Evolutionary conservation across 108 stramenopile genomes (phyloP).

Genomic region (Schizochytrium sp.): DNA sequence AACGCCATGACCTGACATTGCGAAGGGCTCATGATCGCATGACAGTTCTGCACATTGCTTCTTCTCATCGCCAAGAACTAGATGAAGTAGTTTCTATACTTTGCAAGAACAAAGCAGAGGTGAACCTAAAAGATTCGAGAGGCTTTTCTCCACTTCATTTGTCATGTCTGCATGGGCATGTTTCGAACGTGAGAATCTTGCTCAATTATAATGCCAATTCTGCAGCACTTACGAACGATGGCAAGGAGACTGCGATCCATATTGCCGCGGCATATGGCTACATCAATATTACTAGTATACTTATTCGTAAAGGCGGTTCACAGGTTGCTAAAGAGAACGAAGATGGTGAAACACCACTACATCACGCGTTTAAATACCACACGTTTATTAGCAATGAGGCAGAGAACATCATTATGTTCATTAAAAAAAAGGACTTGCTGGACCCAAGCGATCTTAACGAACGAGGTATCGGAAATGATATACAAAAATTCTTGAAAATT

Average conservation of each 20-base stretch:
- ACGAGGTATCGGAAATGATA: no score
- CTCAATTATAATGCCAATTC: constrained; percentile 58
- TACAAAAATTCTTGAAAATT: no score
- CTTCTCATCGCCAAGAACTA: constrained; percentile 9
- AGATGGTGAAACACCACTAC: constrained; percentile 20
- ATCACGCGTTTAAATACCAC: constrained; percentile 27
- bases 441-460: background rate
- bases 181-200: constrained; percentile 26
- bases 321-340: constrained; percentile 19
- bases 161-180: constrained; percentile 34
- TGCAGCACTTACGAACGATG: constrained; percentile 12
- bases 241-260: constrained; percentile 54
- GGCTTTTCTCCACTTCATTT: constrained; percentile 42
- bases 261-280: constrained; percentile 50
- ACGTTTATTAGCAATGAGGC: background rate
- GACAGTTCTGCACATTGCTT: constrained; percentile 44
- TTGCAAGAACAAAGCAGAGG: constrained; percentile 19
- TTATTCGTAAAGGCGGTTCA: constrained; percentile 32
- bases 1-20: background rate
- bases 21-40: background rate
- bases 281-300: constrained; percentile 48
- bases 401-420: background rate
- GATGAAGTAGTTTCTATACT: constrained; percentile 29
- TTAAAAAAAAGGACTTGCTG: background rate
- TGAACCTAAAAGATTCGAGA: constrained; percentile 7